Base-by-base conservation (phyloP, 2,329 filamentous ascomycete species). In the Aspergillus sp. region DNA sequence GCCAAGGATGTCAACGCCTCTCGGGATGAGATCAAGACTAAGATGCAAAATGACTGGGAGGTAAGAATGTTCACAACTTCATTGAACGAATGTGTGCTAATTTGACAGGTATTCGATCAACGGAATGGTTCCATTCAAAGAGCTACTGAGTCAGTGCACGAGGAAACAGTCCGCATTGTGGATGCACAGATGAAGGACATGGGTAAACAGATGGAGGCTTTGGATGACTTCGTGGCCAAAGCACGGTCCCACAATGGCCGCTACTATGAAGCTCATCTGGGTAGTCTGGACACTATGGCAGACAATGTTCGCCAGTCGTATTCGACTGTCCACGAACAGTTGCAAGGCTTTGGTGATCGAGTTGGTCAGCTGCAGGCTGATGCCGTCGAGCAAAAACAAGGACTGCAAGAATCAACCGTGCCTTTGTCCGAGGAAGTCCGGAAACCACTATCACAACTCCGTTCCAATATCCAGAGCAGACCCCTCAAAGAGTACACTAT, bases 151-250 rank as follows among this genome's bases (percentile, higher is more conserved):
- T 88, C 88, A 2, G 90, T 97, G 1, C 90, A 98, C 54, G 85
- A 86, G 30, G 87, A 95, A 67, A 96, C 91, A 0, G 82, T 95
- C 28, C 84, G 85, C 6, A 91, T 94, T 45, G 90, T 97, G 9
- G 87, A 91, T 58, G 84, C 86, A 45, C 93, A 98, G 68, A 87
- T 94, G 70, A 78, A 80, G 44, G 88, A 95, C 53, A 85, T 98
- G 60, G 85, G 87, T 48, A 78, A 76, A n/a, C 89, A 97, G 66
- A 90, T 98, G 79, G 81, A 83, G 44, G 87, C 88, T 1, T 77
- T 98, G 6, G 91, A 97, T 58, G 88, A 91, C 52, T 95, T 96
- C 56, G 89, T 97, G 33, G 78, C 84, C 29, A 83, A 87, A 29
- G 90, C 94, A 39, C 82, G 85, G 47, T 80, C 79, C 1, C 86